Conservation (phyloP, 345 rosid species). For the Eucalyptus curtisii region DNA sequence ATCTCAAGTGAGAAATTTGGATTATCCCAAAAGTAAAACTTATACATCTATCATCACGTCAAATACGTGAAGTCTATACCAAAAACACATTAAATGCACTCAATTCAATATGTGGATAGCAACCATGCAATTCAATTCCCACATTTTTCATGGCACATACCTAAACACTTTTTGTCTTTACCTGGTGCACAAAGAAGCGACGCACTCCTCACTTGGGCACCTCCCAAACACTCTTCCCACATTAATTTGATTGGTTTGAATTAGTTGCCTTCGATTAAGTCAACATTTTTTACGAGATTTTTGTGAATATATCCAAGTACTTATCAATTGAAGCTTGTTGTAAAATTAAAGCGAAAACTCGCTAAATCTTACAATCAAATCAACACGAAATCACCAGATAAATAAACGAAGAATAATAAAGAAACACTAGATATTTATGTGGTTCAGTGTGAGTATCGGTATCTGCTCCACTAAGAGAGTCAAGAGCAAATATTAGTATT, state of each 20-base stretch:
- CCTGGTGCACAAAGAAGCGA: not conserved
- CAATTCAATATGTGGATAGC: not conserved
- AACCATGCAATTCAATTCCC: not conserved
- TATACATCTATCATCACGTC: not conserved
- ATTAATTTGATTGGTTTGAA: not conserved
- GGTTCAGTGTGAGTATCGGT: fast-evolving
- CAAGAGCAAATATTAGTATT: no score
- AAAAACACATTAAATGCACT: not conserved
- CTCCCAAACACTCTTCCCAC: not conserved
- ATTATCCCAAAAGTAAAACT: not conserved
- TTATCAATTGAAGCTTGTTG: not conserved
- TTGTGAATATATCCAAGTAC: not conserved
- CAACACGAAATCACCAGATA: fast-evolving
- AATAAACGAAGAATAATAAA: no score
- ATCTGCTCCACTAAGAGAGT: no score
- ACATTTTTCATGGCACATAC: not conserved
- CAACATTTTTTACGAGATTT: not conserved
- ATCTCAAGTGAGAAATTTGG: not conserved
- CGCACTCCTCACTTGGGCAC: not conserved
- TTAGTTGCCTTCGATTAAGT: not conserved
- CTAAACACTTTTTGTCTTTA: not conserved
- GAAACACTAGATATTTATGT: no score
- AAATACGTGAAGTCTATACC: not conserved
- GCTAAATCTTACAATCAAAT: fast-evolving
- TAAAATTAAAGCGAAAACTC: not conserved